These are phyloP conservation scores for Psidium friedrichsthalianum DNA, from an alignment of 345 rosid species.

Conservation along the genomic window DNA sequence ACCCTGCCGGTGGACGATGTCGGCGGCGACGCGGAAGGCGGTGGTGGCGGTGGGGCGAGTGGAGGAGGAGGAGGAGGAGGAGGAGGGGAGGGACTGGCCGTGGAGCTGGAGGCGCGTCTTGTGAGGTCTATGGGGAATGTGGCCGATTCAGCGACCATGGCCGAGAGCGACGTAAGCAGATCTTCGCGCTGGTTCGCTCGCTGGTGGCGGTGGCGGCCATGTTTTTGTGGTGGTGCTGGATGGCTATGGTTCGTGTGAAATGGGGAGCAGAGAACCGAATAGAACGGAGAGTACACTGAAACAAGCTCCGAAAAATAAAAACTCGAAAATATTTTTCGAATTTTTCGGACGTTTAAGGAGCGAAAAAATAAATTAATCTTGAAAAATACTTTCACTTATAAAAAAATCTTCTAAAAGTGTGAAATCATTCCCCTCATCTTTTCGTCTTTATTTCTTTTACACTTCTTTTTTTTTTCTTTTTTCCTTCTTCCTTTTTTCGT, in stretches of 20 bases:
- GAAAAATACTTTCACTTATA: no score
- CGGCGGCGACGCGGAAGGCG: constrained; percentile 42
- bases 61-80: constrained; percentile 24
- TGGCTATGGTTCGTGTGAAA: background rate
- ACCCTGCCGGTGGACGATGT: constrained; percentile 42
- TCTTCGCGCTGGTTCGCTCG: constrained; percentile 19
- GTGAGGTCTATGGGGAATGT: constrained; percentile 84
- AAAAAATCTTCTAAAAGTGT: no score
- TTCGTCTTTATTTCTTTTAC: no score
- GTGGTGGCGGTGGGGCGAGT: constrained; percentile 34
- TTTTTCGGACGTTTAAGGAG: no score
- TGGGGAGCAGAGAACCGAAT: background rate
- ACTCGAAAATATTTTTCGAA: no score
- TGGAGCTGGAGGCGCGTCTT: constrained; percentile 87
- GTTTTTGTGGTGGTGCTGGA: background rate
- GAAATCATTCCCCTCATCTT: no score
- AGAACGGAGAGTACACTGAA: background rate
- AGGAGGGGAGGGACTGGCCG: constrained; percentile 22
- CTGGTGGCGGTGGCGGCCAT: background rate
- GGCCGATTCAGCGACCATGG: constrained; percentile 68
- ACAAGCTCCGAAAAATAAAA: no score
- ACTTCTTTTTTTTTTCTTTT: no score
- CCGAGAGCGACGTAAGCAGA: constrained; percentile 62
- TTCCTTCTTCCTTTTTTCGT: no score
- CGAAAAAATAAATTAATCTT: no score